Percentiles rank a stretch among this genome's conserved stretches.
These are phyloP conservation scores for Colletotrichum magnum DNA, from an alignment of 2,329 filamentous ascomycete genomes.

Conservation along the genomic window DNA sequence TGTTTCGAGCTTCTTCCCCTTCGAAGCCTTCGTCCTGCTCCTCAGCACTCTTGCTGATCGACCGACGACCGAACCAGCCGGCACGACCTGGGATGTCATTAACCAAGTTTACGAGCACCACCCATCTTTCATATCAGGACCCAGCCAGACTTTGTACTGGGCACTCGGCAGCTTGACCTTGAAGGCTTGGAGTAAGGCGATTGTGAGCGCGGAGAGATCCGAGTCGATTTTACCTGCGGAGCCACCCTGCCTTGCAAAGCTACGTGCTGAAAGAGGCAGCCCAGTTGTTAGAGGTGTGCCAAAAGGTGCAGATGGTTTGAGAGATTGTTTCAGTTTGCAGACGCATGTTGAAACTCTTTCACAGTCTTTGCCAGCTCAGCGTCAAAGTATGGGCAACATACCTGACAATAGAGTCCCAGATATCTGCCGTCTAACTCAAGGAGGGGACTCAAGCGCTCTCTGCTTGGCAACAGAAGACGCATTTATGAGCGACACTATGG, in stretches of 20 bases:
- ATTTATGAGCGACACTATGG: no score
- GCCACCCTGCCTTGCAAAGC: background rate
- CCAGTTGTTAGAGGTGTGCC: no score
- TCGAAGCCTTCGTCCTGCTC: conserved; percentile 69
- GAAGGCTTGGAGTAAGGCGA: conserved; percentile 62
- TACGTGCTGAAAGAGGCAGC: background rate
- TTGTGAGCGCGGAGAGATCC: background rate
- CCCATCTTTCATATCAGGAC: conserved; percentile 17
- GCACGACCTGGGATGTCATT: conserved; percentile 66
- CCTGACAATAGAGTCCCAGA: no score
- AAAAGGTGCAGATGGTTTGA: no score
- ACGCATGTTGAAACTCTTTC: no score
- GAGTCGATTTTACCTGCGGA: background rate
- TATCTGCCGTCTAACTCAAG: no score
- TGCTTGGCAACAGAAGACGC: no score
- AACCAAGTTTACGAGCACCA: conserved; percentile 47
- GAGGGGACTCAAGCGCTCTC: no score
- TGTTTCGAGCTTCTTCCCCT: conserved; percentile 66
- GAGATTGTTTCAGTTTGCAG: no score
- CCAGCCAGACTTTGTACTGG: conserved; percentile 29
- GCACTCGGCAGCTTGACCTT: conserved; percentile 63
- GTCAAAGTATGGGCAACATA: no score
- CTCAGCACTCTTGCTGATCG: conserved; percentile 65
- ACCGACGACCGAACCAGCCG: conserved; percentile 61
- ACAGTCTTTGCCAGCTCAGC: no score